Evolutionary conservation across 352 stramenopile genomes (phyloP), one percentile per base, ranked within the genome.

Genomic region (Phytophthora citricola): DNA sequence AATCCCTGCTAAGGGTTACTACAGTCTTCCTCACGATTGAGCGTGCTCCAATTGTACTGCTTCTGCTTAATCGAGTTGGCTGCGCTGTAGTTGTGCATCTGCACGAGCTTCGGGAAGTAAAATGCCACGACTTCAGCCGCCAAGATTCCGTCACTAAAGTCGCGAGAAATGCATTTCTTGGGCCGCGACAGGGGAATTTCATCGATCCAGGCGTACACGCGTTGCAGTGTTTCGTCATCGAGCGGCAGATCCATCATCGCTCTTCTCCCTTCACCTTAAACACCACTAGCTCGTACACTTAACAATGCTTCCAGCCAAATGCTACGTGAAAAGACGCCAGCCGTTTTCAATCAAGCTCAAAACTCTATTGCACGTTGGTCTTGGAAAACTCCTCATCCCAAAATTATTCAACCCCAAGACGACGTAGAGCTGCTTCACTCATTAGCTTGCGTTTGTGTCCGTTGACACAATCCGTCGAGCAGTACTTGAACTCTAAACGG

Each of bases 61-160:
- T 99, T 98, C 69, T 98, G 95, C 46, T 82, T 83, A 50, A 95
- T 74, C 24, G 89, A 93, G 73, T 98, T 98, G 9, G 94, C 94
- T 5, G 93, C 71, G 57, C 85, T 94, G 83, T 99, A 99, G 77
- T 99, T 99, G 79, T 99, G 96, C 75, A 99, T 89, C 64, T 99
- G 91, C 40, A 98, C 96, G 45, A 98, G 63, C 68, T 97, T 96
- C 26, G 96, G 96, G 63, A 98, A 98, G 78, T 98, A 98, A 64
- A 96, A 95, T 10, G 89, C 85, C 24, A 98, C 76, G n/a, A 98
- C 91, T 58, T 98, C 93, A 15, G 91, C 92, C 27, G 89, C 70
- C 32, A 97, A 71, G 38, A 97, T 94, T 15, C 89, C 95, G 74
- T 99, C 96, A 64, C 92, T 98, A 67, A 99, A 99, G 81, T 99